A percentile compares a stretch with the other conserved stretches of the same genome.
phyloP scores from a whole-genome alignment of 495 filamentous ascomycete species.

The Penicillium chermesinum region DNA sequence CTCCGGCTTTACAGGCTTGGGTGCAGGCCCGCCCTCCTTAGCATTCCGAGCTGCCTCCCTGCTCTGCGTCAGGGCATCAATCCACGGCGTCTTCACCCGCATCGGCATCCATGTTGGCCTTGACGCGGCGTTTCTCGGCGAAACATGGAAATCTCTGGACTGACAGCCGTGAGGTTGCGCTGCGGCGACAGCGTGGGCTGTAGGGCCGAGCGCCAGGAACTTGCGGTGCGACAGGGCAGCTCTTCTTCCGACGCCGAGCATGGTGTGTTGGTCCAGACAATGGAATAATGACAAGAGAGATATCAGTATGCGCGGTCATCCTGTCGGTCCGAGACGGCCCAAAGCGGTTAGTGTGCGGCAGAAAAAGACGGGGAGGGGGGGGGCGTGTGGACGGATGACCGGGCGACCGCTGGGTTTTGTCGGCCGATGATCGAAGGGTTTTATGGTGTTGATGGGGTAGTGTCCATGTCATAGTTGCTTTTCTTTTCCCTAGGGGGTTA shows the following conservation, averaged over 20 bases:
- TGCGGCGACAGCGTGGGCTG: constrained; percentile 10
- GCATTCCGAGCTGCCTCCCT: constrained; percentile 36
- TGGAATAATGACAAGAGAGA: not conserved
- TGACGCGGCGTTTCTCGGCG: constrained; percentile 21
- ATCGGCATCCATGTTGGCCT: constrained; percentile 44
- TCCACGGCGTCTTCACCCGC: constrained; percentile 63
- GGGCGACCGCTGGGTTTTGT: not conserved
- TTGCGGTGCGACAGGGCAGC: constrained; percentile 12
- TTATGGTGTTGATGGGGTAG: not conserved
- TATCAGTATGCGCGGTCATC: constrained; percentile 14
- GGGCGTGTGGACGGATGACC: not conserved
- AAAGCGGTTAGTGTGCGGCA: constrained; percentile 14
- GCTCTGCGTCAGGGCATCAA: constrained; percentile 56
- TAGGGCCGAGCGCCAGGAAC: constrained; percentile 4
- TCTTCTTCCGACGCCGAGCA: constrained; percentile 22
- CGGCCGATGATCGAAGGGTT: not conserved
- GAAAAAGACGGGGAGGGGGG: constrained; percentile 4
- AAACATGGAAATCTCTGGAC: constrained; percentile 30
- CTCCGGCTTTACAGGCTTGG: constrained; percentile 40
- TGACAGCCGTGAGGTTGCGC: constrained; percentile 10
- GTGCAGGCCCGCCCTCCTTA: constrained; percentile 17
- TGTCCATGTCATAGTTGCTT: not conserved
- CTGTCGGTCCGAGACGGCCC: constrained; percentile 12
- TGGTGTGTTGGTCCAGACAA: constrained; percentile 3
- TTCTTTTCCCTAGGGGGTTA: not conserved